Conservation (phyloP, 768 basidiomycete species). For the Pleurotus eryngii region DNA sequence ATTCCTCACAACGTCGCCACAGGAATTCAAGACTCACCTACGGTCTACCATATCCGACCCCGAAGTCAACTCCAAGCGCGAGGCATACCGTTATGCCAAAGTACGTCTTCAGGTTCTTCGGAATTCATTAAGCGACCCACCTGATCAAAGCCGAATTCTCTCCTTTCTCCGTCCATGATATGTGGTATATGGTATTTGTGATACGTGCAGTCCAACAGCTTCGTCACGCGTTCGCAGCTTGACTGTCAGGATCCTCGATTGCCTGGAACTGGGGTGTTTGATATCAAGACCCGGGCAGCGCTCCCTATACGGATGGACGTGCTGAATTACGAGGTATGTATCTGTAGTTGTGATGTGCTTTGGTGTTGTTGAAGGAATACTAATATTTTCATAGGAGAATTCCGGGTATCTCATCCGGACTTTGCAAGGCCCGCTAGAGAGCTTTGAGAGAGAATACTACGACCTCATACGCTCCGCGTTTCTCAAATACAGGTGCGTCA, state of each 20-base stretch:
- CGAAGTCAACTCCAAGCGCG: slow-evolving; percentile 39
- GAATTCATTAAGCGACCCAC: not conserved
- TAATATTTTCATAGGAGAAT: slow-evolving; percentile 51
- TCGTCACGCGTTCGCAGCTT: slow-evolving; percentile 93
- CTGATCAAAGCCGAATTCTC: not conserved
- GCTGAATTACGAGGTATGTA: slow-evolving; percentile 68
- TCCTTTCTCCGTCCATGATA: not conserved
- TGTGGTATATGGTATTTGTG: not conserved
- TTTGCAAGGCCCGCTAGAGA: slow-evolving; percentile 61
- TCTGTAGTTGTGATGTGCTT: not conserved
- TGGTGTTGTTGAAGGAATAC: too few species aligned
- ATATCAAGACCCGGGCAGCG: slow-evolving; percentile 92
- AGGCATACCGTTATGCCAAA: slow-evolving; percentile 86
- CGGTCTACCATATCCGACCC: slow-evolving; percentile 31
- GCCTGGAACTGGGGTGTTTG: slow-evolving; percentile 90
- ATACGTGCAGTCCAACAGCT: slow-evolving; percentile 42
- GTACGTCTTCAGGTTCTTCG: slow-evolving; percentile 33
- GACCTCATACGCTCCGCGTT: slow-evolving; percentile 93
- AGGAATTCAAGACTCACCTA: slow-evolving; percentile 58
- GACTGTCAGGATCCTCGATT: slow-evolving; percentile 80
- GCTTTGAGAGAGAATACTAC: slow-evolving; percentile 93
- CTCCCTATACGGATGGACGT: slow-evolving; percentile 81
- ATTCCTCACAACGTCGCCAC: slow-evolving; percentile 65
- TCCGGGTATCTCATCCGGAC: slow-evolving; percentile 72
- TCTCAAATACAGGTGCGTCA: slow-evolving; percentile 79